Evolutionary conservation across 192 early-diverging fungal species (phyloP), one percentile per base, ranked within the genome.

Genomic region (Coemansia sp.): DNA sequence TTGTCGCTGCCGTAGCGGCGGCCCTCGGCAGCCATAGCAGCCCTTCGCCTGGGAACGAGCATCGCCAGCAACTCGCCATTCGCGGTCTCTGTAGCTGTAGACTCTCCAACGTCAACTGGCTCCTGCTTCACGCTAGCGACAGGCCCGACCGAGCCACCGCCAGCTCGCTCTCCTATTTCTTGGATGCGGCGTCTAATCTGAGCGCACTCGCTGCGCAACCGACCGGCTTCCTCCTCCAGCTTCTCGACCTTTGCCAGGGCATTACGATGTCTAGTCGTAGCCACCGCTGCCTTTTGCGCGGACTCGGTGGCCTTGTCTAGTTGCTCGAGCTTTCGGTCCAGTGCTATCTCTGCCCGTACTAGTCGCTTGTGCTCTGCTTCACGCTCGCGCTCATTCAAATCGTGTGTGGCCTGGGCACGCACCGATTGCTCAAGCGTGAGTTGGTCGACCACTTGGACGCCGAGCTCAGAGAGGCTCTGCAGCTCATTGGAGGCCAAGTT

Each of bases 361-460:
- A 91, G 68, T 3, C 93, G 87, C 66, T 86, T 91, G 60, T 84
- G 70, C 59, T 94, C 89, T 21, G 83, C 42, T 6, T 77, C 87
- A 6, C 86, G 79, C 25, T 92, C 91, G 21, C 82, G 76, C 43
- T 87, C 77, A 20, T 78, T 72, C 64, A 93, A 62, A 13, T 84
- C 85, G 48, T 83, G 83, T 55, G 84, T 83, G 8, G 86, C 91
- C 81, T 86, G 75, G 28, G 56, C 80, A 18, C 91, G 90, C 33
- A 94, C 84, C 8, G 81, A 64, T 34, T 73, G 74, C 68, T 94
- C 93, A 16, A 94, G 76, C 10, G 63, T 67, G 11, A 75, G 62
- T 69, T 93, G 90, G 68, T 92, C 88, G 0, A 89, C 41, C 2
- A 77, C 53, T 9, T 68, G 75, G 20, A 77, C 75, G 16, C 80